Conservation (phyloP, 345 rosid species). For the Gossypium thurberi region DNA sequence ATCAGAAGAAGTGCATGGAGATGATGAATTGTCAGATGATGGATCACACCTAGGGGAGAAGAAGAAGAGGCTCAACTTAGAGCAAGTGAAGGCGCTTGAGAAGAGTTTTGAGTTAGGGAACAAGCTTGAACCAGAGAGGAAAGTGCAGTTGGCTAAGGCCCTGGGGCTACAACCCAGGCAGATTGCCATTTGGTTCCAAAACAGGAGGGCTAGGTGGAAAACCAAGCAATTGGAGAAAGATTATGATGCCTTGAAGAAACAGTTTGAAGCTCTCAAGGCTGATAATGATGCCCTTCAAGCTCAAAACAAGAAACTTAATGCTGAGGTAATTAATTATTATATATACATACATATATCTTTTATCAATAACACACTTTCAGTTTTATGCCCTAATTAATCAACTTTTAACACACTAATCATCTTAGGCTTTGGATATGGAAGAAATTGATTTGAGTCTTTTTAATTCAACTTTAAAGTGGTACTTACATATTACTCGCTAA, state of each 20-base stretch:
- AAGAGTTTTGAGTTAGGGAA: conserved; percentile 71
- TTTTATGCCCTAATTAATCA: no score
- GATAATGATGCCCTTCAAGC: conserved; percentile 62
- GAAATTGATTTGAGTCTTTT: no score
- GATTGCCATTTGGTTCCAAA: conserved; percentile 74
- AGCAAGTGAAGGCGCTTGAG: conserved; percentile 71
- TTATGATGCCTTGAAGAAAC: conserved; percentile 59
- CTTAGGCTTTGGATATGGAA: no score
- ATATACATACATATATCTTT: no score
- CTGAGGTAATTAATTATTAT: conserved; percentile 29
- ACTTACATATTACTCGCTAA: no score
- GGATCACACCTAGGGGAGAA: conserved; percentile 73
- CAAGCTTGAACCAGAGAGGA: conserved; percentile 76
- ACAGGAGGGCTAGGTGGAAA: conserved; percentile 77
- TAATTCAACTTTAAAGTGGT: no score
- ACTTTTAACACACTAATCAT: no score
- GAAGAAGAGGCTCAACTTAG: conserved; percentile 69
- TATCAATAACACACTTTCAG: no score
- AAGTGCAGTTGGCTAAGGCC: conserved; percentile 62
- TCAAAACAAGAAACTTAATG: conserved; percentile 54
- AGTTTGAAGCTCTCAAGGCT: conserved; percentile 53
- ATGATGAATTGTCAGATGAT: conserved; percentile 76
- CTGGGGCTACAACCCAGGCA: conserved; percentile 66
- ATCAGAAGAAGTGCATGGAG: conserved; percentile 48
- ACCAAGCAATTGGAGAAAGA: conserved; percentile 72